A percentile compares a stretch with the other conserved stretches of the same genome.
Evolutionary conservation across 1,139 yeast genomes (phyloP).

Genomic region (Debaryomyces psychrophilus): DNA sequence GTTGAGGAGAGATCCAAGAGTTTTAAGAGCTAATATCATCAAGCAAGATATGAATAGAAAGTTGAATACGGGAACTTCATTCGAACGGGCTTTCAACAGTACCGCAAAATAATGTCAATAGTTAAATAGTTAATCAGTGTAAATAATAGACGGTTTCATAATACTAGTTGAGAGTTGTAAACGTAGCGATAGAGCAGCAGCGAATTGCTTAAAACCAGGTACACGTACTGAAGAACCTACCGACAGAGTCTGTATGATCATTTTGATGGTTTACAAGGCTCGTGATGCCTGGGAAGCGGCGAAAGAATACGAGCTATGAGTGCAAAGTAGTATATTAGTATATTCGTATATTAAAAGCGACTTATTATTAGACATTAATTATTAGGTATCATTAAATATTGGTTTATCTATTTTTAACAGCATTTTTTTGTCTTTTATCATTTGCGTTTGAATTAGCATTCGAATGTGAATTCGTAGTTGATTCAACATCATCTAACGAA

Average conservation of each 20-base stretch:
- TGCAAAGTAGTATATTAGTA: background rate
- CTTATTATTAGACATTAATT: slow-evolving; percentile 12
- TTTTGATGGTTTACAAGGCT: no score
- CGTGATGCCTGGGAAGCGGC: no score
- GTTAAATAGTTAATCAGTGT: slow-evolving; percentile 10
- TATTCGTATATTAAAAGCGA: slow-evolving; percentile 12
- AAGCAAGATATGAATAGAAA: slow-evolving; percentile 63
- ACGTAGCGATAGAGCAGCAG: background rate
- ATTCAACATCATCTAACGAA: slow-evolving; percentile 36
- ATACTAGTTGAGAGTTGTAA: background rate
- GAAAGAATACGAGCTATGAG: no score
- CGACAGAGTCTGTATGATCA: no score
- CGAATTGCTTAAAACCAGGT: no score
- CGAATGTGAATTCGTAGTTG: slow-evolving; percentile 9
- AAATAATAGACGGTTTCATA: slow-evolving; percentile 5
- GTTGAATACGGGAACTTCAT: slow-evolving; percentile 57
- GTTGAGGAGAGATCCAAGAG: slow-evolving; percentile 84
- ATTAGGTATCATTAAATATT: slow-evolving; percentile 12
- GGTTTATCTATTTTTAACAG: slow-evolving; percentile 11
- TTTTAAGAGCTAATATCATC: slow-evolving; percentile 74
- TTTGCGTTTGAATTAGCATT: slow-evolving; percentile 1
- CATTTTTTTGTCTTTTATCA: slow-evolving; percentile 9
- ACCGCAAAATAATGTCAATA: slow-evolving; percentile 9
- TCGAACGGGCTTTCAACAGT: slow-evolving; percentile 31
- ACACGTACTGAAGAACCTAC: no score